Conservation (phyloP, 1,139 yeast species). For the Blastobotrys ciferrii region DNA sequence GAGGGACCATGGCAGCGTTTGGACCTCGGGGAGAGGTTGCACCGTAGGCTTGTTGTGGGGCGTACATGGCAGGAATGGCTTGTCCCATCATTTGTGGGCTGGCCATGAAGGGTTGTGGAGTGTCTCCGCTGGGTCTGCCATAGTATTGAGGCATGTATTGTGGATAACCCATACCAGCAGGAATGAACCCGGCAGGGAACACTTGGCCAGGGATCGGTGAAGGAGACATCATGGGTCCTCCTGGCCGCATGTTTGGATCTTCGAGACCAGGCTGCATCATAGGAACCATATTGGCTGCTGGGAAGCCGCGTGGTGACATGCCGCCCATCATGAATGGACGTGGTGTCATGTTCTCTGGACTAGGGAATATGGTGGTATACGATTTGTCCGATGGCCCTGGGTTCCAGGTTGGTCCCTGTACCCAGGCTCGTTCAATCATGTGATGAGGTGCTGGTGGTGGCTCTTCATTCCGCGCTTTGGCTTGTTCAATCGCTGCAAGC, state of each 20-base stretch:
- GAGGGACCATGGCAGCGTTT: slow-evolving; percentile 3
- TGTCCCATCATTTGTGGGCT: slow-evolving; percentile 22
- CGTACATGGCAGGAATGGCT: slow-evolving; percentile 11
- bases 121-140: slow-evolving; percentile 18
- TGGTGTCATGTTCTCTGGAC: slow-evolving; percentile 16
- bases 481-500: not conserved
- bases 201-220: slow-evolving; percentile 29
- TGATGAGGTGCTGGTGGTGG: slow-evolving; percentile 34
- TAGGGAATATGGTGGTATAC: slow-evolving; percentile 17
- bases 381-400: slow-evolving; percentile 29
- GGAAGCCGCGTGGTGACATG: slow-evolving; percentile 20
- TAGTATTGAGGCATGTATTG: slow-evolving; percentile 27
- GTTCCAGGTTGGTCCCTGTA: slow-evolving; percentile 78
- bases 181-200: slow-evolving; percentile 27
- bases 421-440: slow-evolving; percentile 60
- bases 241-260: slow-evolving; percentile 27
- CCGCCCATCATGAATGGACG: slow-evolving; percentile 11
- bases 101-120: slow-evolving; percentile 21
- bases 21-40: slow-evolving; percentile 5
- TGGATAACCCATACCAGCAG: slow-evolving; percentile 25
- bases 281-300: slow-evolving; percentile 27
- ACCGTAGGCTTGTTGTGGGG: slow-evolving; percentile 3
- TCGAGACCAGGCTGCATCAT: slow-evolving; percentile 27
- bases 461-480: slow-evolving; percentile 24
- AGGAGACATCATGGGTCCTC: slow-evolving; percentile 24